Percentiles rank a stretch among this genome's conserved stretches.
These are phyloP conservation scores for Colletotrichum horii DNA, from an alignment of 2,329 filamentous ascomycete genomes.

Conservation along the genomic window DNA sequence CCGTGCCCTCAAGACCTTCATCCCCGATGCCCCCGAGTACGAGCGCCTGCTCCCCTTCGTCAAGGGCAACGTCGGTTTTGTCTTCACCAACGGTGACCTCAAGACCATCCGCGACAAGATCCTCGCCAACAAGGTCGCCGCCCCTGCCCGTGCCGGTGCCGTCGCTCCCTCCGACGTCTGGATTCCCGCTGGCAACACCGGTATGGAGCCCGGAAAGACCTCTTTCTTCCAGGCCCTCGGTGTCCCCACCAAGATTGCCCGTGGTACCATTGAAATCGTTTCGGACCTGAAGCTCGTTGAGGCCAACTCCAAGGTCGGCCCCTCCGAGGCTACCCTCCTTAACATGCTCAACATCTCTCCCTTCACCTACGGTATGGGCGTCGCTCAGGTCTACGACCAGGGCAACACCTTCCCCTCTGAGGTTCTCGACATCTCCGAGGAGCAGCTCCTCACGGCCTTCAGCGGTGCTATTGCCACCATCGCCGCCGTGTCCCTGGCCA, in stretches of 20 bases:
- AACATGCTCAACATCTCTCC: conserved; percentile 99
- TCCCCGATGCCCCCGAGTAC: conserved; percentile 91
- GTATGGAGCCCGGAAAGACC: conserved; percentile 99
- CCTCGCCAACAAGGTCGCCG: conserved; percentile 94
- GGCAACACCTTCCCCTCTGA: conserved; percentile 87
- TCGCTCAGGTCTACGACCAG: conserved; percentile 95
- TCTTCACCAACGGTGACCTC: conserved; percentile 98
- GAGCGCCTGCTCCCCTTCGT: conserved; percentile 96
- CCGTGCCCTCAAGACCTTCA: conserved; percentile 95
- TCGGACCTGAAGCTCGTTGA: conserved; percentile 97
- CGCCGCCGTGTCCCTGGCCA: conserved; percentile 86
- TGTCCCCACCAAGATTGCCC: conserved; percentile 99
- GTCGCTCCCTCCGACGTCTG: conserved; percentile 92
- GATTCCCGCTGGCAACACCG: conserved; percentile 97
- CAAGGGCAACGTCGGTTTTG: conserved; percentile 98
- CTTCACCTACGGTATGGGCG: conserved; percentile 99
- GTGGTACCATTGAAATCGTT: conserved; percentile 99
- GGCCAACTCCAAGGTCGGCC: conserved; percentile 90
- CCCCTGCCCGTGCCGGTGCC: conserved; percentile 97
- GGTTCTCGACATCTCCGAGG: conserved; percentile 93
- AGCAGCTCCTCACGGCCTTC: conserved; percentile 89
- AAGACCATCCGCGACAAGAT: conserved; percentile 94
- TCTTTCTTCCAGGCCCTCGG: conserved; percentile 99
- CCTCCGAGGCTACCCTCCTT: conserved; percentile 97
- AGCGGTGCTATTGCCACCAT: conserved; percentile 83